Conservation (phyloP, 2,329 filamentous ascomycete genomes). For the Colletotrichum liaoningense region DNA sequence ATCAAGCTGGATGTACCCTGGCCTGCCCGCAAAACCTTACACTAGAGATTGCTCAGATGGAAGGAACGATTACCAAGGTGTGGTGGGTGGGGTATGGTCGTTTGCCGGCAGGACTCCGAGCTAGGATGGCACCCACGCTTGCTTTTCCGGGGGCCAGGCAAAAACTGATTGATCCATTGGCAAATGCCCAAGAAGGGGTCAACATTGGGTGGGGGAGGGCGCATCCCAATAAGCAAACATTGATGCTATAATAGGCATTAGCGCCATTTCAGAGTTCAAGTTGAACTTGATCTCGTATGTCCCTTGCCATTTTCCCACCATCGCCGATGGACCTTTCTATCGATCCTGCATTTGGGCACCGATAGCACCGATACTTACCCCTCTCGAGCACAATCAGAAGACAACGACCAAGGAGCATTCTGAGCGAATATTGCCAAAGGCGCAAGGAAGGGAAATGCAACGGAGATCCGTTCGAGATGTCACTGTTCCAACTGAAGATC, state of each 20-base stretch:
- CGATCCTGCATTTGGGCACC: neutral
- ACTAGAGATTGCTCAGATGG: neutral
- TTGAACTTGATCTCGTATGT: neutral
- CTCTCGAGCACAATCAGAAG: neutral
- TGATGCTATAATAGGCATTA: neutral
- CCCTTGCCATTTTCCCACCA: neutral
- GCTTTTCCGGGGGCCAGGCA: neutral
- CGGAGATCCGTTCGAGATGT: neutral
- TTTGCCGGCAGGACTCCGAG: neutral
- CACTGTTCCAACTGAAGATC: neutral
- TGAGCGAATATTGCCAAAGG: neutral
- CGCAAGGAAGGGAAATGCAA: neutral
- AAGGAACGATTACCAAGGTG: neutral
- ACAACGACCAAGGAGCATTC: neutral
- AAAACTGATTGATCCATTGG: neutral
- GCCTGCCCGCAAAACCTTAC: neutral
- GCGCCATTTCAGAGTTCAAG: neutral
- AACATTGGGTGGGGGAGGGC: neutral
- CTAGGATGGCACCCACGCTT: neutral
- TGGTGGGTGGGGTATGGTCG: neutral
- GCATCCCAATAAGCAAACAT: neutral
- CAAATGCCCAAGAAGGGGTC: neutral
- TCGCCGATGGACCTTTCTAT: neutral
- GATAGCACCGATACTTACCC: no score
- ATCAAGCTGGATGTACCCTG: no score